Conservation (phyloP, 768 basidiomycete species). For the Multifurca ochricompacta region DNA sequence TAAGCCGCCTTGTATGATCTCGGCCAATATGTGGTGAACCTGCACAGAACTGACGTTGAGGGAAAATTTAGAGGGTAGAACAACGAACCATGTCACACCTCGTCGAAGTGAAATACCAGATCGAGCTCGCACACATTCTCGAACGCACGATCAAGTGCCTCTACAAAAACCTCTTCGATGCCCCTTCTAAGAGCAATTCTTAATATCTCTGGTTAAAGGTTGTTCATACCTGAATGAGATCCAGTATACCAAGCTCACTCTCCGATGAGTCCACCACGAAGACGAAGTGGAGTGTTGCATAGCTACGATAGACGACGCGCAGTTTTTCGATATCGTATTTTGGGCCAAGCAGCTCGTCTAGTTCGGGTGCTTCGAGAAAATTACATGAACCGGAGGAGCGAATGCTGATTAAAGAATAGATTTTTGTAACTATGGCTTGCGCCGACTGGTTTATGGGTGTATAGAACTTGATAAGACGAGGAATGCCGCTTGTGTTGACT, state of each 20-base stretch:
- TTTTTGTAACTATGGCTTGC: slow-evolving; percentile 73
- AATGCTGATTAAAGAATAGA: slow-evolving; percentile 79
- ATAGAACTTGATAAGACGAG: slow-evolving; percentile 84
- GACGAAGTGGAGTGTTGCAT: slow-evolving; percentile 94
- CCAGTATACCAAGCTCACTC: slow-evolving; percentile 93
- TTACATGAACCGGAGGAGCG: slow-evolving; percentile 85
- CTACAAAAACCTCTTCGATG: slow-evolving; percentile 79
- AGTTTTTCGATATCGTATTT: slow-evolving; percentile 49
- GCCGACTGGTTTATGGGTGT: slow-evolving; percentile 63
- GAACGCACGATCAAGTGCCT: slow-evolving; percentile 90
- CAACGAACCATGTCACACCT: slow-evolving; percentile 42
- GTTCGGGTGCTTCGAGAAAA: slow-evolving; percentile 89
- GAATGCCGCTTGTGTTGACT: slow-evolving; percentile 92
- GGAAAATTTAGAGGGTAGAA: neutral
- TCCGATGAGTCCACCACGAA: slow-evolving; percentile 96
- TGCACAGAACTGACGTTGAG: slow-evolving; percentile 26
- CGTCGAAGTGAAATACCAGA: slow-evolving; percentile 97
- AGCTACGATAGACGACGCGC: slow-evolving; percentile 89
- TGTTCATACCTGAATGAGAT: slow-evolving; percentile 81
- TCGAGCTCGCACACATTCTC: slow-evolving; percentile 99
- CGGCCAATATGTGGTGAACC: slow-evolving; percentile 94
- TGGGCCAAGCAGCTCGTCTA: slow-evolving; percentile 62
- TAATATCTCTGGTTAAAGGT: neutral
- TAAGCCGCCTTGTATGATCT: slow-evolving; percentile 93
- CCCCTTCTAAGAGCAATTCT: neutral